Conservation (phyloP, 352 stramenopile genomes). For the Pseudoperonospora humuli region DNA sequence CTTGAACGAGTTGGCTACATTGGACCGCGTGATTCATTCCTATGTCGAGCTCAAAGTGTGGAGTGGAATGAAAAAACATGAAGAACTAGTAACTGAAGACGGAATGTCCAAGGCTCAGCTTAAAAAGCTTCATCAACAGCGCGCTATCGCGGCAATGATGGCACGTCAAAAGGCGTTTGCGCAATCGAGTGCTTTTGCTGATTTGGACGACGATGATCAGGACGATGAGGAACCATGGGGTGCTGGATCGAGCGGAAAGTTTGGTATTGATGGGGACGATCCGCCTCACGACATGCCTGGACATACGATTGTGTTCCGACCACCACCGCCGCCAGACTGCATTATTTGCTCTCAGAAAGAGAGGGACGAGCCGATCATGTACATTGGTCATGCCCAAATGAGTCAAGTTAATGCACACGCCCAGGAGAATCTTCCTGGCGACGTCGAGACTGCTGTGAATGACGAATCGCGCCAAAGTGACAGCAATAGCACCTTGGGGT, state of each 20-base stretch:
- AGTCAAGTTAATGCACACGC: conserved; percentile 52
- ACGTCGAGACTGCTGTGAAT: conserved; percentile 18
- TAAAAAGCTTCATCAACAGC: conserved; percentile 74
- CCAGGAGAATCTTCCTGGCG: conserved; percentile 33
- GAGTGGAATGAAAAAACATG: conserved; percentile 55
- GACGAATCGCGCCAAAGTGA: conserved; percentile 9
- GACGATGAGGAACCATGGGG: conserved; percentile 31
- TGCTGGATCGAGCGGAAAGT: conserved; percentile 16
- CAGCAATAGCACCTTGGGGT: conserved; percentile 2
- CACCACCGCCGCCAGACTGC: conserved; percentile 60
- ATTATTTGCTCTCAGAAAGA: conserved; percentile 85
- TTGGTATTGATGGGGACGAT: conserved; percentile 13
- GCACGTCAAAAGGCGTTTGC: conserved; percentile 72
- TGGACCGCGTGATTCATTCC: conserved; percentile 40
- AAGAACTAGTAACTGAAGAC: conserved; percentile 41
- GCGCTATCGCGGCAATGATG: conserved; percentile 79
- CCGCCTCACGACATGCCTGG: conserved; percentile 10
- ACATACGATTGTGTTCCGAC: conserved; percentile 52
- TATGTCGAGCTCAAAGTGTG: conserved; percentile 58
- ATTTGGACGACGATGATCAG: conserved; percentile 65
- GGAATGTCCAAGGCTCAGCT: conserved; percentile 63
- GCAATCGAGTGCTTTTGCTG: conserved; percentile 52
- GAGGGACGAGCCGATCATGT: conserved; percentile 78
- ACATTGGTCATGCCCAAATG: conserved; percentile 75
- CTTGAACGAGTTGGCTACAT: conserved; percentile 45